A percentile compares a stretch with the other conserved stretches of the same genome.
phyloP scores from a whole-genome alignment of 2,329 filamentous ascomycete genomes.

The Apiospora marii region DNA sequence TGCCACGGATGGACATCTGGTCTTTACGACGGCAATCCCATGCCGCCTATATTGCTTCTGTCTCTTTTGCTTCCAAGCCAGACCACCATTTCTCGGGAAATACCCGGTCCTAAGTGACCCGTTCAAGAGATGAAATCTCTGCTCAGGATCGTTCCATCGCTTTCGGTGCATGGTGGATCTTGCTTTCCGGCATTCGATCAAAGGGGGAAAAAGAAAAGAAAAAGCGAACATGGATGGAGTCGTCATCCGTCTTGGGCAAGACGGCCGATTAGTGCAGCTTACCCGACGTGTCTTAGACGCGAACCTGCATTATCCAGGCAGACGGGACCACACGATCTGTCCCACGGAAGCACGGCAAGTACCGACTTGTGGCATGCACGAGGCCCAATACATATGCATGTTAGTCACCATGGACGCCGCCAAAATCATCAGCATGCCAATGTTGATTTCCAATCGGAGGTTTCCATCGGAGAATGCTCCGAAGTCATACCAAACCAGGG shows the following conservation, averaged over 20 bases:
- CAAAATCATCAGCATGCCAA: not conserved
- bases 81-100: not conserved
- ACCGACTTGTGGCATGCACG: conserved; percentile 2
- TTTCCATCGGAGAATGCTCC: not conserved
- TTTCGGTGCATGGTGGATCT: not conserved
- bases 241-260: not conserved
- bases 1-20: not conserved
- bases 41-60: conserved; percentile 3
- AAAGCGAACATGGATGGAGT: not conserved
- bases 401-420: not conserved
- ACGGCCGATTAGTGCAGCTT: not conserved
- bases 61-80: no score
- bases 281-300: not conserved
- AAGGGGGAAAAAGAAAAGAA: not conserved
- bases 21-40: not conserved
- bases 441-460: conserved; percentile 1
- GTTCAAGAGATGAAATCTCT: not conserved
- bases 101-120: not conserved
- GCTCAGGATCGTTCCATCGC: not conserved
- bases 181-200: not conserved
- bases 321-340: not conserved
- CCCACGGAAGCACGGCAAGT: not conserved
- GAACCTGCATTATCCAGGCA: not conserved
- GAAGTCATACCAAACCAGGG: not conserved
- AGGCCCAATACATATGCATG: not conserved